Evolutionary conservation across 2,329 filamentous ascomycete genomes (phyloP), one percentile per base, ranked within the genome.

Genomic region (Trichoderma endophyticum): DNA sequence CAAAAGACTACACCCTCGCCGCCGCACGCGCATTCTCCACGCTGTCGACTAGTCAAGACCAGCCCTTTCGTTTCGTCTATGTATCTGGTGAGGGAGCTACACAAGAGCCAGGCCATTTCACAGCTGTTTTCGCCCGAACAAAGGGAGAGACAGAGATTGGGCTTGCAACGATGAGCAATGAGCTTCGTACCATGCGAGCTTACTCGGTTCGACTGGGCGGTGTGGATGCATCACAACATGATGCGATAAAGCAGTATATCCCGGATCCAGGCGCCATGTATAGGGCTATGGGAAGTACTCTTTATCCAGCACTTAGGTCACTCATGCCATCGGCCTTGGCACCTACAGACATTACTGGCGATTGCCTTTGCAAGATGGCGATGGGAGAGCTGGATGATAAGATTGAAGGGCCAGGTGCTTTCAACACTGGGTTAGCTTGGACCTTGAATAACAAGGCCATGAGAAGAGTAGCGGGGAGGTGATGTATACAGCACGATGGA

Each of bases 1-100:
- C 92, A 0, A 85, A 88, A 72, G 86, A 89, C 77, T 93, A 90
- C 77, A 80, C 92, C 2, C 77, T 93, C 1, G 86, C 85, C 2
- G 91, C 90, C 9, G 57, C 57, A 14, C 57, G 57, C 57, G 57
- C 57, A 60, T 60, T 60, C 57, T 60, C 57, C 28, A 32, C 57
- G 18, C 57, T 60, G 11, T 60, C 57, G 15, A 4, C 8, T 6
- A n/a, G 18, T 2, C 4, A 60, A 3, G 57, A 34, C 30, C 28
- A 34, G 28, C 28, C 57, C 6, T 60, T 60, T 34, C 57, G 57
- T 6, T 60, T 60, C 28, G 57, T 60, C 28, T 60, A 60, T 2
- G 57, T 60, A 11, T 60, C 57, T 5, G 57, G 57, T 3, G 28
- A 60, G 28, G 28, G 57, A 6, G 57, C 57, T 9, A 60, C 57